Evolutionary conservation across 495 filamentous ascomycete genomes (phyloP), one percentile per base, ranked within the genome.

Genomic region (Annulohypoxylon nitens): DNA sequence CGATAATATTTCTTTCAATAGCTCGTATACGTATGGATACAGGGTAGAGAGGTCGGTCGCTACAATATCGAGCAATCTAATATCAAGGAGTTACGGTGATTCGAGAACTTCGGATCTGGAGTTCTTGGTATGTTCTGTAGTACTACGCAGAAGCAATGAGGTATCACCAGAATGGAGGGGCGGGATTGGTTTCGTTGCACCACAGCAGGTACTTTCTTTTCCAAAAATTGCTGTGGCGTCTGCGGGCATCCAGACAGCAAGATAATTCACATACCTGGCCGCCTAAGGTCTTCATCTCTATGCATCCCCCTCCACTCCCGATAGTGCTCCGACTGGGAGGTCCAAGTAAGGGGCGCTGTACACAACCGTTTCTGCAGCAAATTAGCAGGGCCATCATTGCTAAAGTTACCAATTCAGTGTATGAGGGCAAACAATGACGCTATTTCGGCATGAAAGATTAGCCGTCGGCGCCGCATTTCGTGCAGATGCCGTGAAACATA

Each of bases 401-500:
- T 37, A 9, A 6, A 37, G 64, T 51, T 53, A 61, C 67, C 67
- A 74, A 64, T 64, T 37, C 50, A 47, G 50, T 50, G 16, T 60
- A 3, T 36, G 33, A 64, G 63, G n/a, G 57, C 60, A 37, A 75
- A 58, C 34, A 25, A 57, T 20, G 51, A 70, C 50, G 34, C 63
- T 41, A 30, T 57, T 48, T 71, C 67, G 72, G 72, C 53, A 55
- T 51, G 59, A 43, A 48, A 43, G 39, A 18, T 41, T 30, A 62
- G 58, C 67, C 48, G 50, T 71, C 39, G 53, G 58, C 51, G 67
- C 62, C 57, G 67, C 53, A 61, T 71, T 67, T 75, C 53, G 51
- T 68, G 59, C 67, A 75, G 72, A 67, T 64, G 72, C 36, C 16
- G 72, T 75, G 67, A 39, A 47, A 75, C 72, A 37, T 20, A 64